Evolutionary conservation across 2,329 filamentous ascomycete genomes (phyloP).

Genomic region (Ophiostoma novo-ulmi): DNA sequence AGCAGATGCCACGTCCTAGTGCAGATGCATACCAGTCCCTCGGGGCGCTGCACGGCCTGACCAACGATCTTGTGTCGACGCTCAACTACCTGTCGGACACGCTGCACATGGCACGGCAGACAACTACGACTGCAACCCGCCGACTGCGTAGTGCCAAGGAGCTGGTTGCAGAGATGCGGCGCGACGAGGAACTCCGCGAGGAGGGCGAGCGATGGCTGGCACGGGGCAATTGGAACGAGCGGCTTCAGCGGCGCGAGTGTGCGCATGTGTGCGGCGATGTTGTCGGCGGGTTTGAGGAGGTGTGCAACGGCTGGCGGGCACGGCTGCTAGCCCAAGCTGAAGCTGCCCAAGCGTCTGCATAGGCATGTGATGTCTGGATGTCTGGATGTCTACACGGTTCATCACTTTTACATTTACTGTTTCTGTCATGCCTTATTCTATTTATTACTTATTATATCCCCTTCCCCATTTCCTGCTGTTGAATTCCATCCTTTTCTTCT

Average conservation of each 20-base stretch:
- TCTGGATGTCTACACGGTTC: not conserved
- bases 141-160: slow-evolving; percentile 77
- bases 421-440: slow-evolving; percentile 31
- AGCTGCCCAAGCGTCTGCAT: slow-evolving; percentile 38
- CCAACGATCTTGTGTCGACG: slow-evolving; percentile 68
- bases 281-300: slow-evolving; percentile 84
- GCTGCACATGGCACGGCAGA: slow-evolving; percentile 88
- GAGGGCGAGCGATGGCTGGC: slow-evolving; percentile 78
- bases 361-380: not conserved
- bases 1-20: slow-evolving; percentile 61
- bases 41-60: slow-evolving; percentile 63
- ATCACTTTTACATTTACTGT: slow-evolving; percentile 32
- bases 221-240: slow-evolving; percentile 75
- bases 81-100: slow-evolving; percentile 85
- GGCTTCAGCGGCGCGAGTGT: slow-evolving; percentile 71
- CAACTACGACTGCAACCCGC: slow-evolving; percentile 73
- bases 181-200: slow-evolving; percentile 76
- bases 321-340: slow-evolving; percentile 64
- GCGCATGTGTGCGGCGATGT: slow-evolving; percentile 81
- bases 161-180: slow-evolving; percentile 76
- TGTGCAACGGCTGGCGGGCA: slow-evolving; percentile 78
- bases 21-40: slow-evolving; percentile 61
- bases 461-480: slow-evolving; percentile 8
- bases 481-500: not conserved
- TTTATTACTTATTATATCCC: slow-evolving; percentile 6